A percentile compares a stretch with the other conserved stretches of the same genome.
Conservation (phyloP, 2,329 filamentous ascomycete species). For the Ustulina deusta region DNA sequence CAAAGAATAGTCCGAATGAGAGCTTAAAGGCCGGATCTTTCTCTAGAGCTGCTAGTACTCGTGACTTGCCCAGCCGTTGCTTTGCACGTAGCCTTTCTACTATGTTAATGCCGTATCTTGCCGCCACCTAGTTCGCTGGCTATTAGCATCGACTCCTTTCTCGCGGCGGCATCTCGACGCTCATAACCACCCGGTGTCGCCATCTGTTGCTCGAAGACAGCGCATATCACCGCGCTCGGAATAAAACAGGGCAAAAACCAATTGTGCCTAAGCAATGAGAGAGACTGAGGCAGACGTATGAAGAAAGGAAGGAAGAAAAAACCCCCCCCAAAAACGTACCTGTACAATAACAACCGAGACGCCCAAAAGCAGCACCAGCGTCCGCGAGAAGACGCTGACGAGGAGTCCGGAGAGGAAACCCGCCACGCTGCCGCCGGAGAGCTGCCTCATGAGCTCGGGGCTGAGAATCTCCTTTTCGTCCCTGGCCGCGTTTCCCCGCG, state of each 20-base stretch:
- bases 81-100: conserved; percentile 49
- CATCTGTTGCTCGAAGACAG: neutral
- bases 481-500: conserved; percentile 30
- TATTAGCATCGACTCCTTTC: conserved; percentile 17
- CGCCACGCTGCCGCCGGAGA: conserved; percentile 66
- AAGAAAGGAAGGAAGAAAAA: neutral
- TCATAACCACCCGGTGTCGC: neutral
- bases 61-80: conserved; percentile 53
- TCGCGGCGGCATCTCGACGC: no score
- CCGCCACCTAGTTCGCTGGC: conserved; percentile 47
- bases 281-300: no score
- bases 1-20: conserved; percentile 79
- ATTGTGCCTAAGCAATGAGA: no score
- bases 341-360: conserved; percentile 72
- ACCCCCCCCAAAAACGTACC: conserved; percentile 54
- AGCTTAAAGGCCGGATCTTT: conserved; percentile 73
- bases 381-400: conserved; percentile 77
- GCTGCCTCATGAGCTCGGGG: conserved; percentile 58
- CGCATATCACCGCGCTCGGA: neutral
- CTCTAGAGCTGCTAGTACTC: conserved; percentile 63
- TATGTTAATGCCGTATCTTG: conserved; percentile 52
- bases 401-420: conserved; percentile 73
- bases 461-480: conserved; percentile 42
- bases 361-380: conserved; percentile 75
- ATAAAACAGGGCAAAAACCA: neutral